Conservation (phyloP, 1,284 basidiomycete genomes). For the Mycosarcoma maydis region DNA sequence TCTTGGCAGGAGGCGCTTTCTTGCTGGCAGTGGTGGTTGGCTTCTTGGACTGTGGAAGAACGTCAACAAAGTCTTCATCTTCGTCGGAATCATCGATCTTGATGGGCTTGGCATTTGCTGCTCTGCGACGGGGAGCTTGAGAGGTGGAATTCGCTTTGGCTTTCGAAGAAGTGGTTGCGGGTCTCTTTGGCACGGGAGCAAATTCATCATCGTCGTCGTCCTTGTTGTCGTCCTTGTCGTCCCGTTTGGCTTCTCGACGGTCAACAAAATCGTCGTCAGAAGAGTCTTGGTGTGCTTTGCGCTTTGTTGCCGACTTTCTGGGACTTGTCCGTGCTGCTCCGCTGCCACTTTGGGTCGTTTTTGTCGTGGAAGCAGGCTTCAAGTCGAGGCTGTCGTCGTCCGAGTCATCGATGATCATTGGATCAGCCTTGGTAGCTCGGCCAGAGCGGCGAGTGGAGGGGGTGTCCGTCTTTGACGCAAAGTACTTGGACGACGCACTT, state of each 20-base stretch:
- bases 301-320: slow-evolving; percentile 24
- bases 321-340: slow-evolving; percentile 13
- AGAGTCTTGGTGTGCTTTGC: slow-evolving; percentile 21
- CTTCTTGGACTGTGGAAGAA: slow-evolving; percentile 54
- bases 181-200: slow-evolving; percentile 49
- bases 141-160: slow-evolving; percentile 13
- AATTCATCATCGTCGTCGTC: slow-evolving; percentile 61
- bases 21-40: slow-evolving; percentile 54
- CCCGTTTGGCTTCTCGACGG: background rate
- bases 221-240: slow-evolving; percentile 35
- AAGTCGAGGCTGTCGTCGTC: slow-evolving; percentile 18
- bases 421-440: slow-evolving; percentile 33
- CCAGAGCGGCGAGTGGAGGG: slow-evolving; percentile 12
- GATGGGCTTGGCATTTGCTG: slow-evolving; percentile 29
- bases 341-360: background rate
- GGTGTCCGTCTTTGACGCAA: slow-evolving; percentile 9
- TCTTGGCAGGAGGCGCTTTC: slow-evolving; percentile 41
- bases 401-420: slow-evolving; percentile 42
- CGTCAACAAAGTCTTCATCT: slow-evolving; percentile 27
- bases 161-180: slow-evolving; percentile 22
- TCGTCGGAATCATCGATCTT: slow-evolving; percentile 46
- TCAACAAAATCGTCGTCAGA: slow-evolving; percentile 15
- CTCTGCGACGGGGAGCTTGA: slow-evolving; percentile 10
- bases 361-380: slow-evolving; percentile 10
- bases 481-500: slow-evolving; percentile 31